Base-by-base conservation (phyloP, 1,284 basidiomycete species). In the Fistulinella staudtii region DNA sequence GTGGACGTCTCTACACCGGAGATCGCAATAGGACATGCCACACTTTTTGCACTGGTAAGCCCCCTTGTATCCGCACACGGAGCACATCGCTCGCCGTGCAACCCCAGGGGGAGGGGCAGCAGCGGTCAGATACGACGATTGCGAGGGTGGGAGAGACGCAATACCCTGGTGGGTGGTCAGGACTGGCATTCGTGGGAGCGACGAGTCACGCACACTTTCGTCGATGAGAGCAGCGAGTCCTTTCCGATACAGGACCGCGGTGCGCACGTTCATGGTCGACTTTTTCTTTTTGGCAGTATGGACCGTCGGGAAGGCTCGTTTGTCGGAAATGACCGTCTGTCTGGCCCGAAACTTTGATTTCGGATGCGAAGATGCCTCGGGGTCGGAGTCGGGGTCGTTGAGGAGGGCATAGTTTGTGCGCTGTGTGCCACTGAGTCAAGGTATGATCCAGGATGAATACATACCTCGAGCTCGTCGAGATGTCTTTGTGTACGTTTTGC, bases 401-500 rank as follows among this genome's bases (percentile, higher is more conserved):
- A 68, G 61, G 34, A 67, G 60, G 30, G 81, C 72, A 61, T 89
- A 88, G 61, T 91, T 91, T 22, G 88, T 85, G 48, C 79, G 76
- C 87, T 89, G 55, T 18, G 49, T 25, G 30, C 46, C 48, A 53
- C 4, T 46, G 49, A 36, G 14, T n/a, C 2, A 3, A 25, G 2
- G 18, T 5, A 14, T 20, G 11, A 0, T 8, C 7, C 18, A 24
- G 14, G 17, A 23, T n/a, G n/a, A n/a, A n/a, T n/a, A 41, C 52
- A 0, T 17, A 87, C 87, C 72, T 91, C 88, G 37, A 91, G 80
- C 59, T 91, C 89, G 51, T 87, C 85, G 14, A 91, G 75, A 61
- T 85, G 86, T 37, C 80, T 70, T 64, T 77, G 82, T 15, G 77
- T 85, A 47, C 89, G 77, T 59, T 85, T 88, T 9, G 81, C 78